A percentile compares a stretch with the other conserved stretches of the same genome.
phyloP scores from a whole-genome alignment of 176 grass and related monocot genomes.

The Triticum turgidum region DNA sequence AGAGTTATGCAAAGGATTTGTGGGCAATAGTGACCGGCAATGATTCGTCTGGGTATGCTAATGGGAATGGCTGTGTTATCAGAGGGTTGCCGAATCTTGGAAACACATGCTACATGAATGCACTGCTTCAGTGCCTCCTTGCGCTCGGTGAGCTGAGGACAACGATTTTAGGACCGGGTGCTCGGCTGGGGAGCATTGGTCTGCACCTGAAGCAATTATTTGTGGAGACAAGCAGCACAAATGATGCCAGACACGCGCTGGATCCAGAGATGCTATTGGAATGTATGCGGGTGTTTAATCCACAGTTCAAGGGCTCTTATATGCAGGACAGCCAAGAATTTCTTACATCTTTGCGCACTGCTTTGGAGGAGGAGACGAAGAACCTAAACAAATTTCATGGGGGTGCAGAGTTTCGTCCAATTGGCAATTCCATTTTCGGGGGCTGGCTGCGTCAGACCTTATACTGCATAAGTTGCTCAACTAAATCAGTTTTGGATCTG shows the following conservation, averaged over 20 bases:
- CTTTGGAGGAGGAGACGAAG: constrained; percentile 47
- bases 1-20: not conserved
- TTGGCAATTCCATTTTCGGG: constrained; percentile 57
- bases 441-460: constrained; percentile 31
- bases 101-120: constrained; percentile 52
- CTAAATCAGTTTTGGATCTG: constrained; percentile 27
- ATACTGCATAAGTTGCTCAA: constrained; percentile 43
- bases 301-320: constrained; percentile 15
- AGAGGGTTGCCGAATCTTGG: constrained; percentile 14
- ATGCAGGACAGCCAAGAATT: constrained; percentile 77
- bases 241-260: constrained; percentile 25
- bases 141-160: constrained; percentile 48
- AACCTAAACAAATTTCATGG: constrained; percentile 19
- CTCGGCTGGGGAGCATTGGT: constrained; percentile 30
- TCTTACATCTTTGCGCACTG: constrained; percentile 40
- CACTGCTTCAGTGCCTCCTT: constrained; percentile 78
- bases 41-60: not conserved
- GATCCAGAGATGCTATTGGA: constrained; percentile 38
- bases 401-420: not conserved
- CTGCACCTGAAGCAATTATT: constrained; percentile 61
- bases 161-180: constrained; percentile 45
- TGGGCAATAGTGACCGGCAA: not conserved
- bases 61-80: constrained; percentile 32
- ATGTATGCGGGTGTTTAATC: constrained; percentile 29
- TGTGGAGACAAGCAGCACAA: constrained; percentile 34